Conservation (phyloP, 2,329 filamentous ascomycete genomes). For the Fusarium nisikadoi region DNA sequence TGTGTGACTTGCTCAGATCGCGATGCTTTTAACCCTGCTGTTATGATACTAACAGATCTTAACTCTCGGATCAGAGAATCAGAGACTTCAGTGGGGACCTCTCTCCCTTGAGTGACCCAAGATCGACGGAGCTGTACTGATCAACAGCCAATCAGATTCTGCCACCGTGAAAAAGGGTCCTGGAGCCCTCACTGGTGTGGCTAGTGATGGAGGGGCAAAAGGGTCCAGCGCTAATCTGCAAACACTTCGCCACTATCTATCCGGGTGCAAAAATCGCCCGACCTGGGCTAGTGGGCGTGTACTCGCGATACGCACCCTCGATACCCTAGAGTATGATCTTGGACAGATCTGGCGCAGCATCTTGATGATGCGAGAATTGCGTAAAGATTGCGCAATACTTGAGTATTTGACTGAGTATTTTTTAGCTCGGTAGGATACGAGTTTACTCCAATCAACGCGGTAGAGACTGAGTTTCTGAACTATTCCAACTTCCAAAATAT, state of each 20-base stretch:
- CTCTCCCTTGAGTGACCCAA: not conserved
- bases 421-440: no score
- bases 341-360: not conserved
- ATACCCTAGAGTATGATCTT: not conserved
- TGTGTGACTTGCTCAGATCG: no score
- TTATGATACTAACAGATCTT: not conserved
- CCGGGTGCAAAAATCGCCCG: not conserved
- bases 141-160: not conserved
- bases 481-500: not conserved
- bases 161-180: not conserved
- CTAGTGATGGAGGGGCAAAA: not conserved
- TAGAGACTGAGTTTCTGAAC: no score
- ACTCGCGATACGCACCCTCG: not conserved
- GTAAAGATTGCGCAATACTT: not conserved
- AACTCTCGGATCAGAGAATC: not conserved
- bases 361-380: not conserved
- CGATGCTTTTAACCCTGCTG: not conserved
- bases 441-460: not conserved
- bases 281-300: not conserved
- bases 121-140: not conserved
- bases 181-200: not conserved
- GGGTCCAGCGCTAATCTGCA: not conserved
- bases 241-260: not conserved
- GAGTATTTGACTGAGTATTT: no score
- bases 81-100: not conserved